These are phyloP conservation scores for Penicillium coffeae DNA, from an alignment of 495 filamentous ascomycete genomes.

Conservation along the genomic window DNA sequence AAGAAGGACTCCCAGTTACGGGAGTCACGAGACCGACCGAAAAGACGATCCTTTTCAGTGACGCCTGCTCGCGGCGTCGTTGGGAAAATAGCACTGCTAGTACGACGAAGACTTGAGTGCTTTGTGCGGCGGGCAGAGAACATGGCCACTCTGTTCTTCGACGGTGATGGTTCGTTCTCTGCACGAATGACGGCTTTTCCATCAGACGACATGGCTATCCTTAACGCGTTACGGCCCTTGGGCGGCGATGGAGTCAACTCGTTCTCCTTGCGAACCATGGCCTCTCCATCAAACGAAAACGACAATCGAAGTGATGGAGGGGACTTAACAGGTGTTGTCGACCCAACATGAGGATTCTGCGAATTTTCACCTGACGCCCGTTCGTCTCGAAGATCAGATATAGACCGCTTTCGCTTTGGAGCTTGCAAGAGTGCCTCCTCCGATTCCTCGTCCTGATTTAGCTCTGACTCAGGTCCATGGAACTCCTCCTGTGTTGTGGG, in stretches of 20 bases:
- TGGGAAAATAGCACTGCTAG: slow-evolving; percentile 53
- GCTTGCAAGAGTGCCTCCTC: slow-evolving; percentile 22
- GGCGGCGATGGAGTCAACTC: slow-evolving; percentile 70
- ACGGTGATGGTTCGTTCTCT: slow-evolving; percentile 46
- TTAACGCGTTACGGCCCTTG: slow-evolving; percentile 39
- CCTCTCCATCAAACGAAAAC: slow-evolving; percentile 77
- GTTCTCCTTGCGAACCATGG: slow-evolving; percentile 66
- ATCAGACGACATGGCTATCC: slow-evolving; percentile 50
- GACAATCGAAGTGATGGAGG: slow-evolving; percentile 57
- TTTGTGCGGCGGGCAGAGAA: slow-evolving; percentile 49
- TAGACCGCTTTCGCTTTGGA: slow-evolving; percentile 38
- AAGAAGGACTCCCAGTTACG: slow-evolving; percentile 82
- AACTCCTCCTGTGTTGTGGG: slow-evolving; percentile 21
- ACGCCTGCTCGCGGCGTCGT: slow-evolving; percentile 26
- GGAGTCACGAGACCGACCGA: slow-evolving; percentile 76
- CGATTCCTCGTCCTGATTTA: slow-evolving; percentile 8
- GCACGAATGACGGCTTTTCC: slow-evolving; percentile 47
- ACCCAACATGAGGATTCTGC: slow-evolving; percentile 10
- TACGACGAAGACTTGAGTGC: slow-evolving; percentile 55
- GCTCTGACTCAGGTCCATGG: slow-evolving; percentile 10
- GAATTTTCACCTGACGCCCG: slow-evolving; percentile 6
- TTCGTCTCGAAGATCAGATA: slow-evolving; percentile 26
- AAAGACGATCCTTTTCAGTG: slow-evolving; percentile 34
- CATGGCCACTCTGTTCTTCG: slow-evolving; percentile 50
- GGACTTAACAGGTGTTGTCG: slow-evolving; percentile 29